Evolutionary conservation across 768 basidiomycete genomes (phyloP).

Genomic region (Naematelia aurantialba): DNA sequence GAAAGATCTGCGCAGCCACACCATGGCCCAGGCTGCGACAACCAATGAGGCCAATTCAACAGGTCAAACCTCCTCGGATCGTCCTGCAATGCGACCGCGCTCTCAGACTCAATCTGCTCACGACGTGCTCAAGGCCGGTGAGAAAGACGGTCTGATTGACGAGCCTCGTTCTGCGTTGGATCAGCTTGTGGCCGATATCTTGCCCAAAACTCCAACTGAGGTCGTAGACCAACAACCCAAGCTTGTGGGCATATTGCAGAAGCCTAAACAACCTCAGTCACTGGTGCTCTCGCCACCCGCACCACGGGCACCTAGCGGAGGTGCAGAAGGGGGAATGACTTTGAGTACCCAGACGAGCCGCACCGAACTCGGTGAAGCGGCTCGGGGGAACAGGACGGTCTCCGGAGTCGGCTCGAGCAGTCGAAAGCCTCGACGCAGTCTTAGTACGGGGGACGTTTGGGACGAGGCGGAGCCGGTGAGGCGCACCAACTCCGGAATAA

Average conservation of each 20-base stretch:
- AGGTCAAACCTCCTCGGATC: not conserved
- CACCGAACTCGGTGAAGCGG: constrained; percentile 28
- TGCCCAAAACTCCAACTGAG: constrained; percentile 1
- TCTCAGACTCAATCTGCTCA: constrained; percentile 42
- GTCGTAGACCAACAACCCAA: constrained; percentile 7
- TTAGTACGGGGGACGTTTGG: constrained; percentile 43
- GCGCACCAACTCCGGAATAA: not conserved
- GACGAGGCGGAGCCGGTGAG: constrained; percentile 26
- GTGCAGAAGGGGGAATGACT: constrained; percentile 18
- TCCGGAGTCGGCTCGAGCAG: constrained; percentile 5
- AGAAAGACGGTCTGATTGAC: constrained; percentile 25
- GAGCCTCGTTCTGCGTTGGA: constrained; percentile 46
- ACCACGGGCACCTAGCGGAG: not conserved
- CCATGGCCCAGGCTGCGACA: constrained; percentile 34
- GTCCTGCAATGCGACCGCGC: constrained; percentile 31
- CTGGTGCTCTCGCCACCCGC: not conserved
- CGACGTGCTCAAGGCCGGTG: constrained; percentile 31
- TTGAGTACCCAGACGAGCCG: constrained; percentile 30
- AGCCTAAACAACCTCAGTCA: constrained; percentile 6
- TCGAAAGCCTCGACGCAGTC: constrained; percentile 28
- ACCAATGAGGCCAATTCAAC: constrained; percentile 19
- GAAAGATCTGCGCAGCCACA: not conserved
- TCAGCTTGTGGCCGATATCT: constrained; percentile 22
- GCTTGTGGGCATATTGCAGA: constrained; percentile 25
- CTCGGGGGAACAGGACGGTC: constrained; percentile 7